These are phyloP conservation scores for Macadamia integrifolia DNA, from an alignment of 164 flowering plant species.

Conservation along the genomic window DNA sequence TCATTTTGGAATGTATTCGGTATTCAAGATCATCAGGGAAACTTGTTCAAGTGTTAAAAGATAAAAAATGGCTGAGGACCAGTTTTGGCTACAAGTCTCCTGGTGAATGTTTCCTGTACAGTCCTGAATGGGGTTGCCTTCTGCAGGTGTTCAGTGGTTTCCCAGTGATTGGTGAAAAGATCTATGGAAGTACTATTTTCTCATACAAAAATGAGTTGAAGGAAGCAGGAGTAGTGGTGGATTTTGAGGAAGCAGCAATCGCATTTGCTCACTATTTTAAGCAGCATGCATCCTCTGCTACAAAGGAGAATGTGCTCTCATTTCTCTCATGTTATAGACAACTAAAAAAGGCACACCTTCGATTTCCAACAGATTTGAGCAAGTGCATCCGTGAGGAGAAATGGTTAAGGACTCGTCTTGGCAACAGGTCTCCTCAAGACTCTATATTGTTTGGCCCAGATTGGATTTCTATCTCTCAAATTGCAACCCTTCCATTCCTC, in stretches of 20 bases:
- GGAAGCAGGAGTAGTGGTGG: constrained; percentile 36
- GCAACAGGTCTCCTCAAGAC: constrained; percentile 33
- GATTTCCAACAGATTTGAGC: constrained; percentile 28
- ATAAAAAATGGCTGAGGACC: constrained; percentile 36
- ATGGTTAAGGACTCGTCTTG: constrained; percentile 60
- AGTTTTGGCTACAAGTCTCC: constrained; percentile 37
- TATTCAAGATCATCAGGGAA: constrained; percentile 8
- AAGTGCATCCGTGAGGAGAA: constrained; percentile 28
- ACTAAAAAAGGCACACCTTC: constrained; percentile 11
- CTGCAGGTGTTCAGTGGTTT: constrained; percentile 33
- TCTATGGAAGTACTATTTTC: constrained; percentile 34
- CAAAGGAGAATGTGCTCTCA: constrained; percentile 29
- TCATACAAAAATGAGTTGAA: constrained; percentile 27
- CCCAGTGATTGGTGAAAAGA: constrained; percentile 32
- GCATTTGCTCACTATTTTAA: constrained; percentile 31
- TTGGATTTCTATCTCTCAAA: constrained; percentile 37
- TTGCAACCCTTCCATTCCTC: constrained; percentile 48
- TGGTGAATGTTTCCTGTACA: constrained; percentile 33
- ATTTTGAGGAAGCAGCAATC: constrained; percentile 45
- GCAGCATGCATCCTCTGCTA: constrained; percentile 27
- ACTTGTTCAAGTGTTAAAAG: constrained; percentile 20
- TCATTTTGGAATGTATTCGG: constrained; percentile 39
- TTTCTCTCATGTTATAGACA: constrained; percentile 40
- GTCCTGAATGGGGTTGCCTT: constrained; percentile 55
- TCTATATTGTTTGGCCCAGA: constrained; percentile 43